Base-by-base conservation (phyloP, 1,284 basidiomycete species). In the Singerocomus inundabilis region DNA sequence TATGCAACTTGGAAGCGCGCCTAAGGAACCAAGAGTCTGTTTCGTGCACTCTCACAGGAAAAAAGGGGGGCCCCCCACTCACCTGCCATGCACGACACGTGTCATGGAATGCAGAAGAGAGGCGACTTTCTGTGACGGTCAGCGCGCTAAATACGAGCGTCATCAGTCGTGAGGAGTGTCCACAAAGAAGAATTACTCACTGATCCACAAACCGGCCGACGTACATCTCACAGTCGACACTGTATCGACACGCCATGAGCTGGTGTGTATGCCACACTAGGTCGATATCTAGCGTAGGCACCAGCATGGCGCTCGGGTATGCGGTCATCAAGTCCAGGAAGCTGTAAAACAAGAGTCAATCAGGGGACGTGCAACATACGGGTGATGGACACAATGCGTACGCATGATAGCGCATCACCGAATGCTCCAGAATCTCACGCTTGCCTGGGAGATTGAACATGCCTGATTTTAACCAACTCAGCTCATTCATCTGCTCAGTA, bases 211-310 rank as follows among this genome's bases (percentile, higher is more conserved):
- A 56, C 33, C 53, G 62, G 2, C 64, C 59, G 5, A 74, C 36
- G 34, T 63, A 66, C 44, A 54, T 60, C 41, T 58, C 58, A 30
- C 73, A 73, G 43, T 74, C 61, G 2, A 55, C 31, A 5, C 48
- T 51, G 40, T 76, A 78, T 10, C 49, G 58, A 11, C 48, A 46
- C 6, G 60, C 61, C 51, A 67, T 64, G 28, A 77, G 64, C 44
- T 77, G 76, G 40, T 77, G 77, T 0, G 75, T 74, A 52, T 79
- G 76, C 76, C 77, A 79, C 13, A 68, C 69, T 7, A 78, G 59
- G 50, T 79, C 77, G 25, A 77, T 73, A 38, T 81, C 78, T 28
- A 68, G 38, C 37, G 64, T 66, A 15, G 62, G 62, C 16, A 66
- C 63, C 26, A 62, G 44, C 36, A 64, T 52, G 4, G 54, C 31